A percentile compares a stretch with the other conserved stretches of the same genome.
phyloP scores from a whole-genome alignment of 371 early-diverging fungal genomes.

The Chytridiales sp. region DNA sequence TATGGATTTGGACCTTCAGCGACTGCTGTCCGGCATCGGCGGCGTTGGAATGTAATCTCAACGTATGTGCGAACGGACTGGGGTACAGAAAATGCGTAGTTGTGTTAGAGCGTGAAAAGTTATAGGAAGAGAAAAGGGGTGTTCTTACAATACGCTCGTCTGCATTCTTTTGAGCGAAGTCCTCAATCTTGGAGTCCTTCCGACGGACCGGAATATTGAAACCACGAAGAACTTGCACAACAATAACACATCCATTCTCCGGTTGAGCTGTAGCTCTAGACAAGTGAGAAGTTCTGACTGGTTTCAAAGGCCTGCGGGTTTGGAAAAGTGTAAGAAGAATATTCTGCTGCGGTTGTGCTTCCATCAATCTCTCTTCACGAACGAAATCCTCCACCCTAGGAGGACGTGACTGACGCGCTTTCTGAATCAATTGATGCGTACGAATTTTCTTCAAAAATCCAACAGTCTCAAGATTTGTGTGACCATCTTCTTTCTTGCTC shows the following conservation, averaged over 20 bases:
- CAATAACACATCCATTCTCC: conserved; percentile 39
- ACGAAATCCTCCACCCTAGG: conserved; percentile 44
- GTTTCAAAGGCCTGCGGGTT: conserved; percentile 45
- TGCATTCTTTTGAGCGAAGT: background rate
- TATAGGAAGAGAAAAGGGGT: conserved; percentile 8
- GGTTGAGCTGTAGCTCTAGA: conserved; percentile 27
- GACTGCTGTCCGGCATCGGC: conserved; percentile 31
- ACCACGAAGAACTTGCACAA: conserved; percentile 43
- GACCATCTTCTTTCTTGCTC: too few species aligned
- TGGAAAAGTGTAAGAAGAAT: conserved; percentile 33
- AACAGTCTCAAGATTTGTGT: conserved; percentile 1
- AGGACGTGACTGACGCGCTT: conserved; percentile 36
- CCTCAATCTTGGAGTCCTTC: conserved; percentile 18
- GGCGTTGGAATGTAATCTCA: conserved; percentile 46
- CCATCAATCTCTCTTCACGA: conserved; percentile 39
- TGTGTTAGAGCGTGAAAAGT: background rate
- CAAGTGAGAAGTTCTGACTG: conserved; percentile 27
- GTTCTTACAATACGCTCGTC: conserved; percentile 12
- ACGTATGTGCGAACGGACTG: conserved; percentile 47
- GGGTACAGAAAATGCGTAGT: background rate
- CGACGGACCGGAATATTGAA: conserved; percentile 46
- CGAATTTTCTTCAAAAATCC: conserved; percentile 49
- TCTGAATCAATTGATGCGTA: conserved; percentile 42
- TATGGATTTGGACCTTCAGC: conserved; percentile 48
- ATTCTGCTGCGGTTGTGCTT: conserved; percentile 23